These are phyloP conservation scores for Pythium brassicae DNA, from an alignment of 352 stramenopile genomes.

Conservation along the genomic window DNA sequence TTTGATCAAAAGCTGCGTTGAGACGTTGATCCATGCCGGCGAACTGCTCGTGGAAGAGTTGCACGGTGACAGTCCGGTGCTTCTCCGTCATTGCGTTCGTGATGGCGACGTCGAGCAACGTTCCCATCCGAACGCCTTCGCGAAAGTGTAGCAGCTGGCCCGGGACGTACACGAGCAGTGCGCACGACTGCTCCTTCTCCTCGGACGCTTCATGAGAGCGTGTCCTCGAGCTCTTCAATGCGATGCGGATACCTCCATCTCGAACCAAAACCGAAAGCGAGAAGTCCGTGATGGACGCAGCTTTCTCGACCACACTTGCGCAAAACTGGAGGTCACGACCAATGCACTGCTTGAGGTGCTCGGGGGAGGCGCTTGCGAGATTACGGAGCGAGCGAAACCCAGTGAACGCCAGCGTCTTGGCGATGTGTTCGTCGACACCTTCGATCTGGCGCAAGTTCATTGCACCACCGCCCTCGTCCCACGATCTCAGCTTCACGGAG, in stretches of 20 bases:
- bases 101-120: constrained; percentile 1
- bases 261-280: constrained; percentile 1
- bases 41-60: constrained; percentile 20
- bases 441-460: constrained; percentile 17
- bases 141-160: constrained; percentile 17
- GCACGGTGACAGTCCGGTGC: constrained; percentile 12
- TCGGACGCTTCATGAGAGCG: too few relatives aligned
- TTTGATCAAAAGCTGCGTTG: constrained; percentile 4
- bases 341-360: constrained; percentile 15
- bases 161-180: constrained; percentile 11
- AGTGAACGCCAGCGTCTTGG: constrained; percentile 22
- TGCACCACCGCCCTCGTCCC: constrained; percentile 18
- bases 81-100: constrained; percentile 4
- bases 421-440: constrained; percentile 12
- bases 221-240: neutral
- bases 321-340: constrained; percentile 14
- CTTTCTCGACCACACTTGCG: constrained; percentile 12
- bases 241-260: constrained; percentile 1
- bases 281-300: constrained; percentile 17
- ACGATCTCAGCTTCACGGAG: constrained; percentile 21
- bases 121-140: constrained; percentile 8
- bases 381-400: constrained; percentile 23
- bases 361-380: constrained; percentile 16
- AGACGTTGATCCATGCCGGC: constrained; percentile 21
- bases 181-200: constrained; percentile 7